Evolutionary conservation across 73 alveolate species (phyloP).

Genomic region (Stentor roeselii): DNA sequence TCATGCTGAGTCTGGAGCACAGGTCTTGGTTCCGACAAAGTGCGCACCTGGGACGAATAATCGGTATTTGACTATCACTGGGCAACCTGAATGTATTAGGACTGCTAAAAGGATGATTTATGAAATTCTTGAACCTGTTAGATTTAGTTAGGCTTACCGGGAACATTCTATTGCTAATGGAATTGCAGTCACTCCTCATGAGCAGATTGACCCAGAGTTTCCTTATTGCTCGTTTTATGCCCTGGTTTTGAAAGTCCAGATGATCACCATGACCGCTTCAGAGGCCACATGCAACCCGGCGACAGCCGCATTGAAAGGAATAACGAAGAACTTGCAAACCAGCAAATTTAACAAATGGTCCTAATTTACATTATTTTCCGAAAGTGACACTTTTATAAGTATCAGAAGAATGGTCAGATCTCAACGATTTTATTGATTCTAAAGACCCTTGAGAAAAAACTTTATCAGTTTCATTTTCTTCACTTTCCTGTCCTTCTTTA

Average conservation of each 20-base stretch:
- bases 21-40: constrained; percentile 11
- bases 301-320: constrained; percentile 22
- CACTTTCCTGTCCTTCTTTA: too few species aligned
- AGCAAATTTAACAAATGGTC: too few species aligned
- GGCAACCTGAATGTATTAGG: constrained; percentile 15
- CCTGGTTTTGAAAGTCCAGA: constrained; percentile 10
- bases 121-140: constrained; percentile 17
- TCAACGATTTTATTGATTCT: too few species aligned
- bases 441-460: too few species aligned
- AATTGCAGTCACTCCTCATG: neutral
- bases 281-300: constrained; percentile 24
- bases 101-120: constrained; percentile 23
- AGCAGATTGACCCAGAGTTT: constrained; percentile 15
- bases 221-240: constrained; percentile 16
- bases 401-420: too few species aligned
- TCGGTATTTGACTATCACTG: constrained; percentile 24
- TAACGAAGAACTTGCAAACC: neutral
- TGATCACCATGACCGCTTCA: constrained; percentile 14
- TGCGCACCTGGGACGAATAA: constrained; percentile 26
- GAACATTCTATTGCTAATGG: constrained; percentile 23
- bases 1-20: constrained; percentile 24
- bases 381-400: too few species aligned
- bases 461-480: too few species aligned
- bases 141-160: neutral
- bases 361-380: too few species aligned